Percentiles rank a stretch among this genome's conserved stretches.
These are phyloP conservation scores for Jamesozyma rosinii DNA, from an alignment of 805 yeast genomes.

Conservation along the genomic window DNA sequence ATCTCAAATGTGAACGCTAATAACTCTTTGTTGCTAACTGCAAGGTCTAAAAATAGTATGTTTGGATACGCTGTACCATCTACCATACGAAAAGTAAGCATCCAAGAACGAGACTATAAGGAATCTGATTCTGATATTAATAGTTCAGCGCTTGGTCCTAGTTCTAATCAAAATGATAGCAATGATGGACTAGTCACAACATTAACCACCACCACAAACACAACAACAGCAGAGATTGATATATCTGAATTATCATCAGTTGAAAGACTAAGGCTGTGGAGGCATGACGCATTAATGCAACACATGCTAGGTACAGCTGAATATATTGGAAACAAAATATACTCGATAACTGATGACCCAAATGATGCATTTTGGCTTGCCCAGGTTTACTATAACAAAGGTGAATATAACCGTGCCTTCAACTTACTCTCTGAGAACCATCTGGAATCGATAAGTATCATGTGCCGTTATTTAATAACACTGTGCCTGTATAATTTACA, in stretches of 20 bases:
- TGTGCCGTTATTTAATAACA: conserved; percentile 76
- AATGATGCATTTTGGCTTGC: conserved; percentile 96
- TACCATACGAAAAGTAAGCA: conserved; percentile 23
- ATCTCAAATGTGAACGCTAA: conserved; percentile 9
- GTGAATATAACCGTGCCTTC: conserved; percentile 71
- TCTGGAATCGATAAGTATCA: conserved; percentile 46
- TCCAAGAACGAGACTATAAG: conserved; percentile 15
- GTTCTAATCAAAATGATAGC: neutral
- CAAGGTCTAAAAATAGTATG: conserved; percentile 21
- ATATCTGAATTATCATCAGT: conserved; percentile 49
- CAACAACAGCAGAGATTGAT: conserved; percentile 18
- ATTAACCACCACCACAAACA: conserved; percentile 13
- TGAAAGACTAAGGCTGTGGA: conserved; percentile 79
- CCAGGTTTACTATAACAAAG: conserved; percentile 71
- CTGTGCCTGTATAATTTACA: conserved; percentile 63
- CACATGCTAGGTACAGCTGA: conserved; percentile 87
- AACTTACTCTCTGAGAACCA: conserved; percentile 53
- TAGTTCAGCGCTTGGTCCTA: conserved; percentile 1
- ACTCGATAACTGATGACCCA: conserved; percentile 74
- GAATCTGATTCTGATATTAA: conserved; percentile 7
- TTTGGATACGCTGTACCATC: conserved; percentile 27
- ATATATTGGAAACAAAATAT: conserved; percentile 82
- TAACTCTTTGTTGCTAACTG: conserved; percentile 17
- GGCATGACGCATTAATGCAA: conserved; percentile 87
- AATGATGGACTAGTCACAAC: conserved; percentile 4